phyloP scores from a whole-genome alignment of 1,139 yeast species.

The Suhomyces bribrorum region DNA sequence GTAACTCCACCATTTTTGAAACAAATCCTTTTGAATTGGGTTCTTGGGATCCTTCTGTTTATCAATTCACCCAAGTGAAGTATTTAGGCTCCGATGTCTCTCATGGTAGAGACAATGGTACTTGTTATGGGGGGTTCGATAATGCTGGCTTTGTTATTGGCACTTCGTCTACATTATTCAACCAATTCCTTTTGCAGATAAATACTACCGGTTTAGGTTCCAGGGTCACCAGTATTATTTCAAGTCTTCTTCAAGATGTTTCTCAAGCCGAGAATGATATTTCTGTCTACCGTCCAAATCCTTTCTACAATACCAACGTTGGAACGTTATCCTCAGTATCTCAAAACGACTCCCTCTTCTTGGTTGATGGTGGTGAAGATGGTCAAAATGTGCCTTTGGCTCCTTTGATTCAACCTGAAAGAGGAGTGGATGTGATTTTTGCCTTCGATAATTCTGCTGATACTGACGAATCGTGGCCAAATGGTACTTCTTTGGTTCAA shows the following conservation, averaged over 20 bases:
- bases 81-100: conserved; percentile 71
- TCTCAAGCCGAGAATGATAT: conserved; percentile 21
- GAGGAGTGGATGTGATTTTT: conserved; percentile 31
- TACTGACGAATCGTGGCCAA: conserved; percentile 31
- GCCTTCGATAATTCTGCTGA: conserved; percentile 36
- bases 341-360: conserved; percentile 22
- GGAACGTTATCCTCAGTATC: conserved; percentile 19
- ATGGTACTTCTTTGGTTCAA: conserved; percentile 35
- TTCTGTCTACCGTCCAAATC: conserved; percentile 27
- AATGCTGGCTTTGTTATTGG: conserved; percentile 50
- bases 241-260: conserved; percentile 18
- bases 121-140: conserved; percentile 40
- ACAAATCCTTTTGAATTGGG: conserved; percentile 83
- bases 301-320: conserved; percentile 19
- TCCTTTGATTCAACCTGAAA: conserved; percentile 28
- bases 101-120: conserved; percentile 46
- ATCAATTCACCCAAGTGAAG: conserved; percentile 65
- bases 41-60: conserved; percentile 80
- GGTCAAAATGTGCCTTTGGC: conserved; percentile 31
- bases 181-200: conserved; percentile 25
- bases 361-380: conserved; percentile 38
- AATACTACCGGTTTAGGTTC: conserved; percentile 24
- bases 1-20: conserved; percentile 76
- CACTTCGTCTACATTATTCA: conserved; percentile 47
- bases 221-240: conserved; percentile 18